These are phyloP conservation scores for Laburnicola sp. DNA, from an alignment of 2,329 filamentous ascomycete genomes.

Conservation along the genomic window DNA sequence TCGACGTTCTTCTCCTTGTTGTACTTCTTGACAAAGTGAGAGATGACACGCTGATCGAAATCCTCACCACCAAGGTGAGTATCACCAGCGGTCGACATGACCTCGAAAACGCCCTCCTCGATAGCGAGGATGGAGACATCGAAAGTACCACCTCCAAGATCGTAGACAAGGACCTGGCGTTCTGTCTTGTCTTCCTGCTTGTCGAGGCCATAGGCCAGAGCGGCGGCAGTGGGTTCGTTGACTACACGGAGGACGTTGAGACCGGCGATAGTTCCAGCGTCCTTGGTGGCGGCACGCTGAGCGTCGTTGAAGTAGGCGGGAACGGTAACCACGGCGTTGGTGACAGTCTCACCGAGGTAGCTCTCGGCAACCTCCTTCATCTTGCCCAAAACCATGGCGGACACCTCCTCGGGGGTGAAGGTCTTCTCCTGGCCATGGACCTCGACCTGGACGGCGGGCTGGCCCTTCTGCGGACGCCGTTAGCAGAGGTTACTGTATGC, in stretches of 20 bases:
- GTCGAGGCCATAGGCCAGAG: slow-evolving; percentile 84
- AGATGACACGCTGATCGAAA: slow-evolving; percentile 97
- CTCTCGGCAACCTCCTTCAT: slow-evolving; percentile 82
- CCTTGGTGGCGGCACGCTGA: slow-evolving; percentile 95
- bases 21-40: slow-evolving; percentile 94
- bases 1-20: slow-evolving; percentile 98
- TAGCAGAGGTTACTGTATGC: background rate
- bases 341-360: slow-evolving; percentile 80
- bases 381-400: slow-evolving; percentile 68
- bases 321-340: slow-evolving; percentile 88
- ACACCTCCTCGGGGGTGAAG: slow-evolving; percentile 80
- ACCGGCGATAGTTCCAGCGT: slow-evolving; percentile 87
- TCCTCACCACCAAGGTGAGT: slow-evolving; percentile 98
- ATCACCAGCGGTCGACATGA: slow-evolving; percentile 92
- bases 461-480: slow-evolving; percentile 60
- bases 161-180: slow-evolving; percentile 48
- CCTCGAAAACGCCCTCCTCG: slow-evolving; percentile 91
- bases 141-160: slow-evolving; percentile 50
- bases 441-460: slow-evolving; percentile 80
- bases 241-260: slow-evolving; percentile 95
- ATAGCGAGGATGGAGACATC: slow-evolving; percentile 73
- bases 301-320: slow-evolving; percentile 99
- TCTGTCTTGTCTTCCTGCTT: slow-evolving; percentile 44
- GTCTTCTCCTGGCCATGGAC: slow-evolving; percentile 67
- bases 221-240: slow-evolving; percentile 94